phyloP scores from a whole-genome alignment of 331 rosid species.

The Acacia pycnantha region DNA sequence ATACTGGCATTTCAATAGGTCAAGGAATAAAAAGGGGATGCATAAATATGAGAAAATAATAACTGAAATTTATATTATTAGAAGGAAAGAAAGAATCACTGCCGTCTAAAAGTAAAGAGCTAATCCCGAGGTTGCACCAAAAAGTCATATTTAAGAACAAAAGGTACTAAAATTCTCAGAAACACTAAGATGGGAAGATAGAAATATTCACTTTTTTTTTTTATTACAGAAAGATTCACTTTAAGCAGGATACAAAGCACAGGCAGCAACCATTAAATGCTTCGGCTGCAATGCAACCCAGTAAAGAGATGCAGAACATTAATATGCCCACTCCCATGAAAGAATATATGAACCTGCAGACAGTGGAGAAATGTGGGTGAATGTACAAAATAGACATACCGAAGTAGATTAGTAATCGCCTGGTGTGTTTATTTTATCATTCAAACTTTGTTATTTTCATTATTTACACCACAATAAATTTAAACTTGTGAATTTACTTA shows the following conservation, averaged over 20 bases:
- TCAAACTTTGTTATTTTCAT: not conserved
- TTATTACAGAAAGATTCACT: not conserved
- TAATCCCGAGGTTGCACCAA: slow-evolving; percentile 17
- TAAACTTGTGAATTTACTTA: not conserved
- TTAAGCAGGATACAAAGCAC: slow-evolving; percentile 81
- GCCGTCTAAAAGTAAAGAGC: not conserved
- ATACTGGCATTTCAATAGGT: slow-evolving; percentile 58
- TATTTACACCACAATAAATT: not conserved
- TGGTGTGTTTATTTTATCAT: not conserved
- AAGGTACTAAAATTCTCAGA: slow-evolving; percentile 17
- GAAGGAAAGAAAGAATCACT: not conserved
- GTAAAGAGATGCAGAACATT: slow-evolving; percentile 62
- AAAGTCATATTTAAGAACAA: not conserved
- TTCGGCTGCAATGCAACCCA: slow-evolving; percentile 92
- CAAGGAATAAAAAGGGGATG: slow-evolving; percentile 38
- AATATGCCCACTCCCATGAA: slow-evolving; percentile 82
- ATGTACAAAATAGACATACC: not conserved
- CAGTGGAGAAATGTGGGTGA: not conserved
- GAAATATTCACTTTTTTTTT: not conserved
- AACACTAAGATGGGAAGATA: slow-evolving; percentile 7
- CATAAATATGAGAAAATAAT: not conserved
- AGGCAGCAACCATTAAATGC: slow-evolving; percentile 83
- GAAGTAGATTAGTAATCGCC: not conserved
- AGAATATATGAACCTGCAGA: slow-evolving; percentile 83
- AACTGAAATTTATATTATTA: not conserved